Percentiles rank a stretch among this genome's conserved stretches.
These are phyloP conservation scores for Rhizoctonia solani DNA, from an alignment of 1,284 basidiomycete genomes.

Conservation along the genomic window DNA sequence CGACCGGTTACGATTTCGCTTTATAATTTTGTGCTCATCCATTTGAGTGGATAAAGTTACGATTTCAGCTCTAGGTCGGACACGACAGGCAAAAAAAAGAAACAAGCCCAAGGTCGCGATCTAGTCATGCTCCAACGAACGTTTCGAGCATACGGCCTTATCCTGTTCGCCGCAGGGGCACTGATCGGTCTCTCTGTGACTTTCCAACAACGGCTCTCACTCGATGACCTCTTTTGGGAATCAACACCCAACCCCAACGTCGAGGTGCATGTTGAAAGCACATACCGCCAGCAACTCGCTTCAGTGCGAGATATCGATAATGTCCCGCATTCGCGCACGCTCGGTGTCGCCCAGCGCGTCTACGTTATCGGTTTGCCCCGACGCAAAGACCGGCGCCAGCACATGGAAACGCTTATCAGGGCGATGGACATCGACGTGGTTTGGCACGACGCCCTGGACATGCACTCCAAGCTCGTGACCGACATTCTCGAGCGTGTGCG, in stretches of 20 bases:
- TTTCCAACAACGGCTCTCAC: slow-evolving; percentile 26
- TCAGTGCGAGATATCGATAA: slow-evolving; percentile 33
- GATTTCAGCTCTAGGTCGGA: too few species aligned
- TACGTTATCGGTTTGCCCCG: slow-evolving; percentile 41
- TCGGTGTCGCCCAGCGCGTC: slow-evolving; percentile 40
- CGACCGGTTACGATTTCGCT: too few species aligned
- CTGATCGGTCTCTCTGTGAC: slow-evolving; percentile 8
- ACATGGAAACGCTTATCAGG: slow-evolving; percentile 38
- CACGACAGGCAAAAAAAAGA: too few species aligned
- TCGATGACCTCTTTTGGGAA: slow-evolving; percentile 19
- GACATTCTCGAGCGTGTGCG: slow-evolving; percentile 37
- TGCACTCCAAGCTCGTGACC: slow-evolving; percentile 20
- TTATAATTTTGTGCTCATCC: too few species aligned
- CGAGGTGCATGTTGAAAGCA: neutral
- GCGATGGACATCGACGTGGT: slow-evolving; percentile 39
- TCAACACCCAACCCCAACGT: neutral
- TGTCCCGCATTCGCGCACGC: slow-evolving; percentile 36
- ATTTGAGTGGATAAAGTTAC: too few species aligned
- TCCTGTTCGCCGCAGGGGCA: neutral
- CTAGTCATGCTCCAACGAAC: slow-evolving; percentile 12
- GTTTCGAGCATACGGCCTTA: slow-evolving; percentile 29
- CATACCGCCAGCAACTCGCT: slow-evolving; percentile 27
- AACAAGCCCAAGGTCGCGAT: too few species aligned
- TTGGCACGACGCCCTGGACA: slow-evolving; percentile 39
- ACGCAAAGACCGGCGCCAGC: slow-evolving; percentile 40